A percentile compares a stretch with the other conserved stretches of the same genome.
These are phyloP conservation scores for Chlorella variabilis DNA, from an alignment of 163 green algal species.

Conservation along the genomic window DNA sequence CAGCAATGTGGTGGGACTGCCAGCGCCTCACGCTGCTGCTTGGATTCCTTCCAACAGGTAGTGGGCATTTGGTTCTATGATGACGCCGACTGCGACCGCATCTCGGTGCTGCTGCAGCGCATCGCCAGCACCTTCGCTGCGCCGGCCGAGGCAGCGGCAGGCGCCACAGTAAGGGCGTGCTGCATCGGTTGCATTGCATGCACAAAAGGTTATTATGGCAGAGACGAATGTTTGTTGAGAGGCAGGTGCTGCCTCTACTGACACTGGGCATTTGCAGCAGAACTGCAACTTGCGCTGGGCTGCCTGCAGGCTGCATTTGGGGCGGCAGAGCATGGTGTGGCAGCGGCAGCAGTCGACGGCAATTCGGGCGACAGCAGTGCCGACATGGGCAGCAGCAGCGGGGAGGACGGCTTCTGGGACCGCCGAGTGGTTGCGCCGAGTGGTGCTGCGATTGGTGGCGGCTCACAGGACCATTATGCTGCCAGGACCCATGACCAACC, in stretches of 20 bases:
- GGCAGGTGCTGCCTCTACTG: not conserved
- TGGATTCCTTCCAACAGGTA: too few relatives aligned
- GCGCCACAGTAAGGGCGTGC: not conserved
- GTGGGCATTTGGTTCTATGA: constrained; percentile 87
- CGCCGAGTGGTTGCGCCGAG: constrained; percentile 18
- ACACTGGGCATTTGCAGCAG: not conserved
- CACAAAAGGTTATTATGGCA: not conserved
- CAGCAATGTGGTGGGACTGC: too few relatives aligned
- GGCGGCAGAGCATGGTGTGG: not conserved
- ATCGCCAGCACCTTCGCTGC: constrained; percentile 50
- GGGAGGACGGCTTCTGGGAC: constrained; percentile 40
- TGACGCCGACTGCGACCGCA: constrained; percentile 61
- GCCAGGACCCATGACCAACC: too few relatives aligned
- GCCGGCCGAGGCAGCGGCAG: not conserved
- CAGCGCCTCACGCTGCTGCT: too few relatives aligned
- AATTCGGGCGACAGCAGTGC: not conserved
- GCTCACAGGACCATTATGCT: not conserved
- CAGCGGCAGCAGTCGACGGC: not conserved
- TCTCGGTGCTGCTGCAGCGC: constrained; percentile 61
- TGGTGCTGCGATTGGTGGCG: not conserved
- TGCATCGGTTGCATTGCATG: too few relatives aligned
- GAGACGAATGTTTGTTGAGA: not conserved
- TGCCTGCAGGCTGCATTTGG: too few relatives aligned
- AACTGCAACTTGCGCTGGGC: not conserved
- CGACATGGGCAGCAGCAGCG: not conserved